A percentile compares a stretch with the other conserved stretches of the same genome.
phyloP scores from a whole-genome alignment of 345 rosid genomes.

The Limnanthes douglasii region DNA sequence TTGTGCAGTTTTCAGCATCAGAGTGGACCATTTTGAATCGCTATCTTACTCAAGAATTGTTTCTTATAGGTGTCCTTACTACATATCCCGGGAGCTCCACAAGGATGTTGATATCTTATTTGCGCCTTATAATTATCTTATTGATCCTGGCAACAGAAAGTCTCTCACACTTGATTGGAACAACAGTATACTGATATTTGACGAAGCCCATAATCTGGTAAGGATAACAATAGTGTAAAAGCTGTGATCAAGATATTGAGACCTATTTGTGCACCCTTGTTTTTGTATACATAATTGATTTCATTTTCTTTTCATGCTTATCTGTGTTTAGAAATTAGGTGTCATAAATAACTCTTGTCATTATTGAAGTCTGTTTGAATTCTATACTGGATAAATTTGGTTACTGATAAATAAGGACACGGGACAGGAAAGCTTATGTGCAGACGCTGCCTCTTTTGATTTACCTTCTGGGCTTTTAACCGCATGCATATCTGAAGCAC shows the following conservation, averaged over 20 bases:
- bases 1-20: too few species aligned
- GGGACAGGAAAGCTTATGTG: slow-evolving; percentile 79
- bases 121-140: slow-evolving; percentile 87
- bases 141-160: slow-evolving; percentile 57
- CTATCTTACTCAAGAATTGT: slow-evolving; percentile 4
- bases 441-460: slow-evolving; percentile 96
- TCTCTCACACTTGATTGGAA: slow-evolving; percentile 52
- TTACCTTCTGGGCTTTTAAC: slow-evolving; percentile 59
- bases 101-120: slow-evolving; percentile 77
- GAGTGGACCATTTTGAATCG: slow-evolving; percentile 8
- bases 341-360: background rate
- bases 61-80: slow-evolving; percentile 74
- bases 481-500: slow-evolving; percentile 85
- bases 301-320: slow-evolving; percentile 3
- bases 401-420: slow-evolving; percentile 7
- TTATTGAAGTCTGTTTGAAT: background rate
- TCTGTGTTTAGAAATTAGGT: background rate
- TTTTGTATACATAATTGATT: too few species aligned
- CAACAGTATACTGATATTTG: slow-evolving; percentile 65
- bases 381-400: background rate
- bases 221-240: slow-evolving; percentile 25
- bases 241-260: too few species aligned
- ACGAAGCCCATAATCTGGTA: slow-evolving; percentile 97
- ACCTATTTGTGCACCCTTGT: background rate
- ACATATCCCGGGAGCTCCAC: slow-evolving; percentile 71